Conservation (phyloP, 768 basidiomycete genomes). For the Xanthoconium stramineum region DNA sequence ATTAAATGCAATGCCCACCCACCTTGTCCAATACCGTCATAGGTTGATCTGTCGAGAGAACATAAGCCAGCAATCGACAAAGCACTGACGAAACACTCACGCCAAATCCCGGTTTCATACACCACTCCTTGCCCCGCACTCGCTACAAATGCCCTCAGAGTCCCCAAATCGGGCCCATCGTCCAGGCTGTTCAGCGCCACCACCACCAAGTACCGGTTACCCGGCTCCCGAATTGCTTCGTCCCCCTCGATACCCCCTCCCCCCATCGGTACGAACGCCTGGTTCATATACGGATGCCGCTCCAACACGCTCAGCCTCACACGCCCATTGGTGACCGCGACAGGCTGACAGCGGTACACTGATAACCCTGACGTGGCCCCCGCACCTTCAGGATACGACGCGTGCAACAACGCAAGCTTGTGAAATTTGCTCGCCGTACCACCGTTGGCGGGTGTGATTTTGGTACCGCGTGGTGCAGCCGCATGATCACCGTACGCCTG, state of each 20-base stretch:
- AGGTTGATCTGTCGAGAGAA: conserved; percentile 70
- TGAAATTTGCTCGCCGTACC: conserved; percentile 93
- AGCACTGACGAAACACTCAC: conserved; percentile 48
- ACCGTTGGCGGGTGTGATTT: conserved; percentile 80
- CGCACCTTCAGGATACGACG: conserved; percentile 57
- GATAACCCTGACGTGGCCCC: conserved; percentile 70
- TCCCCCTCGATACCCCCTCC: conserved; percentile 42
- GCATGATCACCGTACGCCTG: conserved; percentile 76
- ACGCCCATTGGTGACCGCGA: conserved; percentile 40
- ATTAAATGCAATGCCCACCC: conserved; percentile 14
- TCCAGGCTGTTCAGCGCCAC: conserved; percentile 78
- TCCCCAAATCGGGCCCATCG: conserved; percentile 73
- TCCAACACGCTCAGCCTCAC: conserved; percentile 75
- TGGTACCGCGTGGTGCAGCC: conserved; percentile 64
- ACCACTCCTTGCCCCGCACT: conserved; percentile 79
- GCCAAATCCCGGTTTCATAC: conserved; percentile 85
- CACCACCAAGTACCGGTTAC: conserved; percentile 72
- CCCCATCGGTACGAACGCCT: conserved; percentile 95
- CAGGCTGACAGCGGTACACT: conserved; percentile 76
- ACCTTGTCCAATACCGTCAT: conserved; percentile 80
- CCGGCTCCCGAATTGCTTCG: conserved; percentile 44
- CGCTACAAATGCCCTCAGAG: conserved; percentile 79
- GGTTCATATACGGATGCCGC: conserved; percentile 85
- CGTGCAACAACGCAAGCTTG: conserved; percentile 71
- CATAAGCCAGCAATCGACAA: conserved; percentile 1